A percentile compares a stretch with the other conserved stretches of the same genome.
phyloP scores from a whole-genome alignment of 2,329 filamentous ascomycete species.

The Exutisphaerella laricina region DNA sequence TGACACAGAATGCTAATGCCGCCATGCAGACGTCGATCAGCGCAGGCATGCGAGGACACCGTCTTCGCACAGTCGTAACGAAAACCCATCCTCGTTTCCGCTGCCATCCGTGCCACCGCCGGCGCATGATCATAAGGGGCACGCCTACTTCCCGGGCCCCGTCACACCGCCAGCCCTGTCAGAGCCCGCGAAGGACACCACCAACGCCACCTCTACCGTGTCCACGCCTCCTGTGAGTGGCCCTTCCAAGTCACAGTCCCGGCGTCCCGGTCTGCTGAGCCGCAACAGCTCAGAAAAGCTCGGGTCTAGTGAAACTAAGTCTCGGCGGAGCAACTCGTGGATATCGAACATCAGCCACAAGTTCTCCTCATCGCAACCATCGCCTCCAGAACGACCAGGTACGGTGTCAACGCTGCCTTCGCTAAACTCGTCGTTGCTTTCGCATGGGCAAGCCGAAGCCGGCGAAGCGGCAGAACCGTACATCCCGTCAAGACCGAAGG shows the following conservation, averaged over 20 bases:
- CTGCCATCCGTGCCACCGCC: slow-evolving; percentile 8
- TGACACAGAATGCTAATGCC: too few relatives aligned
- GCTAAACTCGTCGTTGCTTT: slow-evolving; percentile 34
- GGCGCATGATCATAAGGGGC: slow-evolving; percentile 6
- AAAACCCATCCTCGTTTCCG: slow-evolving; percentile 1
- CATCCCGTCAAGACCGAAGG: slow-evolving; percentile 67
- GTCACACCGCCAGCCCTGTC: slow-evolving; percentile 22
- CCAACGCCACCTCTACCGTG: slow-evolving; percentile 18
- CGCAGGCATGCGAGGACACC: neutral
- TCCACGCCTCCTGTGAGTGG: slow-evolving; percentile 16
- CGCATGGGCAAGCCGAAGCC: slow-evolving; percentile 31
- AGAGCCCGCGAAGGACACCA: slow-evolving; percentile 21
- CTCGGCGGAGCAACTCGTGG: slow-evolving; percentile 69
- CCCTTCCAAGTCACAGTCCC: slow-evolving; percentile 13
- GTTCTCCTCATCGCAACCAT: slow-evolving; percentile 54
- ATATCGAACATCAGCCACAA: slow-evolving; percentile 90
- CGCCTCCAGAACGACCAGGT: slow-evolving; percentile 19
- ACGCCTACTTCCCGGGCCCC: slow-evolving; percentile 17
- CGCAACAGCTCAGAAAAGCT: slow-evolving; percentile 38
- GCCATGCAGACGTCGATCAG: too few relatives aligned
- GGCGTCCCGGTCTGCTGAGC: slow-evolving; percentile 40
- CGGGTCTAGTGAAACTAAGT: slow-evolving; percentile 22
- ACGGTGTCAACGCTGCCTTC: slow-evolving; percentile 7
- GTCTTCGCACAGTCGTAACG: neutral
- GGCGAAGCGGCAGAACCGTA: slow-evolving; percentile 52